Base-by-base conservation (phyloP, 768 basidiomycete genomes). In the Podaxis mareebaensis region DNA sequence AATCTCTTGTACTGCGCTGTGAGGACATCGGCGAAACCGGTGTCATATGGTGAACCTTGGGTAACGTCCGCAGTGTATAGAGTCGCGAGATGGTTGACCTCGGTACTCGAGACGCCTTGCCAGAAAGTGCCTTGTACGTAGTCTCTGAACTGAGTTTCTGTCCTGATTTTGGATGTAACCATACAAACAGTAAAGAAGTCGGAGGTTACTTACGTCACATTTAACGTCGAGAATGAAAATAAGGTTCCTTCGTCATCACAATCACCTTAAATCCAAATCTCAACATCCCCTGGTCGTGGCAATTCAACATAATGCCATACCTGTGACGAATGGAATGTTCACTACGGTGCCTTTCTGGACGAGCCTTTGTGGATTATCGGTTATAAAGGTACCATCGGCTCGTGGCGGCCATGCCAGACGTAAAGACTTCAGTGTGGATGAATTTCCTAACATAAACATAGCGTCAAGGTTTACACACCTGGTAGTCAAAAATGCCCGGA, bases 241-340 rank as follows among this genome's bases (percentile, higher is more conserved):
- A 80, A 15, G 0, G 83, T 82, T 22, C 84, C 85, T 68, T 87
- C 85, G 59, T 86, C 85, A 53, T 85, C 82, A 64, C 77, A 78
- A 66, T 84, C 76, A 26, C 81, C 82, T 77, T 58, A 38, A 36
- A 22, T 15, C 38, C 44, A 46, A 2, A 26, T 17, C 15, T 54
- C n/a, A 38, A 40, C 3, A 30, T 48, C 33, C 17, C 40, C 58
- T 30, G 59, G 5, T 57, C n/a, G 8, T 26, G 28, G 22, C 26
- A 46, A 52, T 24, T 40, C 12, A 63, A 42, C 24, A 22, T 17
- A 60, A 24, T 49, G 15, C 2, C 24, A 22, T 33, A 61, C 63
- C 65, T 24, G 67, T 79, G 7, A 86, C 73, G 64, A 85, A 76
- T 0, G 83, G 84, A 1, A 87, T 73, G 54, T 79, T 76, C 1